phyloP scores from a whole-genome alignment of 805 yeast species.

The Yamadazyma nakazawae region DNA sequence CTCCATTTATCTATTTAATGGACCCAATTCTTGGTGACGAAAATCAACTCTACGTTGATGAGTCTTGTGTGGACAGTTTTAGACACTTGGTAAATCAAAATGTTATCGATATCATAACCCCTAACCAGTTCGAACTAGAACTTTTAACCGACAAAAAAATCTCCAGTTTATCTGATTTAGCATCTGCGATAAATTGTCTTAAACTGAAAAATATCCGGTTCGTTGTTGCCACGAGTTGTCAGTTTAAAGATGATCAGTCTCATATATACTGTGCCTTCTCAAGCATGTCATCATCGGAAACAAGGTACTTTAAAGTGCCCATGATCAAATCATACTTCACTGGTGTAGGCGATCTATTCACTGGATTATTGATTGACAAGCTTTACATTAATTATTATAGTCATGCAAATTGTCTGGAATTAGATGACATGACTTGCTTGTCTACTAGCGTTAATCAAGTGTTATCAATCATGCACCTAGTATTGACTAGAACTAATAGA shows the following conservation, averaged over 20 bases:
- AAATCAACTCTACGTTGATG: slow-evolving; percentile 62
- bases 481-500: slow-evolving; percentile 45
- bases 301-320: slow-evolving; percentile 49
- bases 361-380: slow-evolving; percentile 72
- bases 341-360: slow-evolving; percentile 91
- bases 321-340: slow-evolving; percentile 79
- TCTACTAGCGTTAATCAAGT: slow-evolving; percentile 51
- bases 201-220: slow-evolving; percentile 54
- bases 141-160: slow-evolving; percentile 56
- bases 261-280: slow-evolving; percentile 29
- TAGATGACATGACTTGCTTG: slow-evolving; percentile 10
- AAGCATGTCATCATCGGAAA: slow-evolving; percentile 12
- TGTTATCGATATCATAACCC: slow-evolving; percentile 73
- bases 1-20: slow-evolving; percentile 46
- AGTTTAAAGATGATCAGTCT: slow-evolving; percentile 6
- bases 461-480: slow-evolving; percentile 51
- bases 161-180: slow-evolving; percentile 33
- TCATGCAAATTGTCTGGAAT: neutral
- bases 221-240: slow-evolving; percentile 62
- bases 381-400: slow-evolving; percentile 27
- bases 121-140: slow-evolving; percentile 89
- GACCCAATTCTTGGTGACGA: slow-evolving; percentile 86
- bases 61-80: slow-evolving; percentile 37
- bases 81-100: slow-evolving; percentile 48
- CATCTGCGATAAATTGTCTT: slow-evolving; percentile 44